Percentiles rank a stretch among this genome's conserved stretches.
Evolutionary conservation across 2,329 filamentous ascomycete species (phyloP).

Genomic region (Phialocephala sp.): DNA sequence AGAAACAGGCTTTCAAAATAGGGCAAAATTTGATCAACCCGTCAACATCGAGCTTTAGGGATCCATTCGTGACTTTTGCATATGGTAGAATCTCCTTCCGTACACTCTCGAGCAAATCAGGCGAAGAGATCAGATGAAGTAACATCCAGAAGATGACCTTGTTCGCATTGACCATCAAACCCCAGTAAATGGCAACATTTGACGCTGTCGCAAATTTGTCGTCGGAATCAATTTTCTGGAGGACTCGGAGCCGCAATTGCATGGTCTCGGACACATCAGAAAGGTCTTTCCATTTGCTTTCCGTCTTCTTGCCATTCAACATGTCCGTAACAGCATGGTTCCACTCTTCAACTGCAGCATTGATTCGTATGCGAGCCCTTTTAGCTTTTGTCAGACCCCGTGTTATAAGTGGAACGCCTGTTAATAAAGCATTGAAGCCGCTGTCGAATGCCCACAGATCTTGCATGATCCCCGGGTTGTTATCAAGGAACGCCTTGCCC

Average conservation of each 20-base stretch:
- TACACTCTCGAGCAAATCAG: slow-evolving; percentile 47
- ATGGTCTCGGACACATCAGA: slow-evolving; percentile 49
- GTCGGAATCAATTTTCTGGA: slow-evolving; percentile 14
- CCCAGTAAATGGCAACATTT: slow-evolving; percentile 51
- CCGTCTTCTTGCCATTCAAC: slow-evolving; percentile 47
- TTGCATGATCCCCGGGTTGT: slow-evolving; percentile 54
- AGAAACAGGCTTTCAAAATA: slow-evolving; percentile 49
- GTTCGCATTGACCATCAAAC: slow-evolving; percentile 56
- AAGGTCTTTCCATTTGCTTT: slow-evolving; percentile 50
- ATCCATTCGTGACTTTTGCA: slow-evolving; percentile 42
- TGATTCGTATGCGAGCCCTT: slow-evolving; percentile 48
- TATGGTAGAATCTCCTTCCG: slow-evolving; percentile 50
- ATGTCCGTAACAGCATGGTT: slow-evolving; percentile 48
- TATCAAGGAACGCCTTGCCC: slow-evolving; percentile 54
- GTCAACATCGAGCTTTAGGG: slow-evolving; percentile 44
- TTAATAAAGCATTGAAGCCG: slow-evolving; percentile 56
- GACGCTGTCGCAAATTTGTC: slow-evolving; percentile 7
- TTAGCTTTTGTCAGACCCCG: slow-evolving; percentile 54
- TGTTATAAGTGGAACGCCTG: slow-evolving; percentile 58
- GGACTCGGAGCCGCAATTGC: slow-evolving; percentile 13
- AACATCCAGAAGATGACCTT: slow-evolving; percentile 56
- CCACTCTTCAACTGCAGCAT: slow-evolving; percentile 47
- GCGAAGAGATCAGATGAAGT: slow-evolving; percentile 48
- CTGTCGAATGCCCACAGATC: slow-evolving; percentile 60
- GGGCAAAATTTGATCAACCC: slow-evolving; percentile 43